A percentile compares a stretch with the other conserved stretches of the same genome.
phyloP scores from a whole-genome alignment of 331 rosid species.

The Pyracantha coccinea region DNA sequence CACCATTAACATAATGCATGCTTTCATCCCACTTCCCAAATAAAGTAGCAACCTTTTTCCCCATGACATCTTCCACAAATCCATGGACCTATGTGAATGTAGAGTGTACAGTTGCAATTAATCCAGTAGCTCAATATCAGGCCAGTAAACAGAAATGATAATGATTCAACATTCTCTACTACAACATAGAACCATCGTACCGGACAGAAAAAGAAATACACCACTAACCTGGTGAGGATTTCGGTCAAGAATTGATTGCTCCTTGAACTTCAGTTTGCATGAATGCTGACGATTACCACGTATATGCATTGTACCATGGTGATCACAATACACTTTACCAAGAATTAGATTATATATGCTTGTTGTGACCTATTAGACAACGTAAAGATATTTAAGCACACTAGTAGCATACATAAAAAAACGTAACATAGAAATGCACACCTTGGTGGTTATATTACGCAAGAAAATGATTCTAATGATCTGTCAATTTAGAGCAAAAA shows the following conservation, averaged over 20 bases:
- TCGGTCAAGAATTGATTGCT: slow-evolving; percentile 91
- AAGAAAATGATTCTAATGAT: neutral
- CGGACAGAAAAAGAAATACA: neutral
- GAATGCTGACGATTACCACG: slow-evolving; percentile 83
- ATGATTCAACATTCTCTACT: neutral
- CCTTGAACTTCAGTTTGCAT: slow-evolving; percentile 85
- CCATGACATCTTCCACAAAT: slow-evolving; percentile 65
- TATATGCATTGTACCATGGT: slow-evolving; percentile 89
- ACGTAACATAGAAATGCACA: neutral
- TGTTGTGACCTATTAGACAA: slow-evolving; percentile 68
- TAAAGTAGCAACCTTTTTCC: slow-evolving; percentile 57
- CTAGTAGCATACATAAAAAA: neutral
- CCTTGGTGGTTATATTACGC: too few species aligned
- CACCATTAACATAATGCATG: slow-evolving; percentile 56
- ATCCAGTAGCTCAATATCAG: neutral
- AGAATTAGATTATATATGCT: slow-evolving; percentile 88
- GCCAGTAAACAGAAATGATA: neutral
- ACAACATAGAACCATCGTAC: neutral
- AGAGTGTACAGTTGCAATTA: neutral
- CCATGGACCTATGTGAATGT: slow-evolving; percentile 58
- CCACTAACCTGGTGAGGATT: slow-evolving; percentile 89
- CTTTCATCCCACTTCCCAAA: slow-evolving; percentile 96
- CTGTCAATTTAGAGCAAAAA: slow-evolving; percentile 1
- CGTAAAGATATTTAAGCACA: slow-evolving; percentile 13
- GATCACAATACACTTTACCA: slow-evolving; percentile 92